These are phyloP conservation scores for Malassezia brasiliensis DNA, from an alignment of 1,284 basidiomycete species.

Conservation along the genomic window DNA sequence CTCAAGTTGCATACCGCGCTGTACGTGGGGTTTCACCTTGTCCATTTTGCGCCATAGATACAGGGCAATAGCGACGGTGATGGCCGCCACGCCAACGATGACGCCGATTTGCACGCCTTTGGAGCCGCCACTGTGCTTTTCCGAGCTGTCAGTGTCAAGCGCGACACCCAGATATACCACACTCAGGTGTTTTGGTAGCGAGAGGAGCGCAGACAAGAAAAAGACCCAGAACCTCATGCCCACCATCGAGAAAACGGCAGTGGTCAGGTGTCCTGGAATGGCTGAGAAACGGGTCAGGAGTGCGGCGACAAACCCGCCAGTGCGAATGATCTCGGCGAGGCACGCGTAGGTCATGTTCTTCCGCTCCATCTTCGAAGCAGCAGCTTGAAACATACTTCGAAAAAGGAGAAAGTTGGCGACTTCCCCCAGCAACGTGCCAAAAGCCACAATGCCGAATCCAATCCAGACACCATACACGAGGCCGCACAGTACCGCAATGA, in stretches of 20 bases:
- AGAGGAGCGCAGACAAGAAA: constrained; percentile 61
- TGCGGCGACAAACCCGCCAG: constrained; percentile 60
- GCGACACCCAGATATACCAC: constrained; percentile 45
- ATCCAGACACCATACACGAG: constrained; percentile 53
- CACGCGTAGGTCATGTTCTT: constrained; percentile 66
- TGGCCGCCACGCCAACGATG: constrained; percentile 49
- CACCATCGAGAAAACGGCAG: constrained; percentile 68
- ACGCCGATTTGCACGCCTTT: constrained; percentile 46
- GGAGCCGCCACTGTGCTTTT: constrained; percentile 28
- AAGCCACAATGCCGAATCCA: constrained; percentile 34
- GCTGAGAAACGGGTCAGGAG: constrained; percentile 38
- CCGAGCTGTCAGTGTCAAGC: constrained; percentile 26
- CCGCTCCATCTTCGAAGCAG: constrained; percentile 63
- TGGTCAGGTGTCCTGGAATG: constrained; percentile 56
- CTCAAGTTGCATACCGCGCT: constrained; percentile 56
- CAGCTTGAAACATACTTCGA: constrained; percentile 57
- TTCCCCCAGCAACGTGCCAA: constrained; percentile 40
- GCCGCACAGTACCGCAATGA: constrained; percentile 64
- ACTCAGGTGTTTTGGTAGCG: constrained; percentile 59
- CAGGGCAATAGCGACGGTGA: constrained; percentile 71
- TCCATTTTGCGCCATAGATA: constrained; percentile 70
- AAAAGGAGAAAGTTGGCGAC: constrained; percentile 52
- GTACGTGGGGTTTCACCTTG: constrained; percentile 60
- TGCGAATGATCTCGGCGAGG: constrained; percentile 64
- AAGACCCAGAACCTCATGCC: constrained; percentile 63